Evolutionary conservation across 805 yeast genomes (phyloP).

Genomic region (Dipodascopsis tothii): DNA sequence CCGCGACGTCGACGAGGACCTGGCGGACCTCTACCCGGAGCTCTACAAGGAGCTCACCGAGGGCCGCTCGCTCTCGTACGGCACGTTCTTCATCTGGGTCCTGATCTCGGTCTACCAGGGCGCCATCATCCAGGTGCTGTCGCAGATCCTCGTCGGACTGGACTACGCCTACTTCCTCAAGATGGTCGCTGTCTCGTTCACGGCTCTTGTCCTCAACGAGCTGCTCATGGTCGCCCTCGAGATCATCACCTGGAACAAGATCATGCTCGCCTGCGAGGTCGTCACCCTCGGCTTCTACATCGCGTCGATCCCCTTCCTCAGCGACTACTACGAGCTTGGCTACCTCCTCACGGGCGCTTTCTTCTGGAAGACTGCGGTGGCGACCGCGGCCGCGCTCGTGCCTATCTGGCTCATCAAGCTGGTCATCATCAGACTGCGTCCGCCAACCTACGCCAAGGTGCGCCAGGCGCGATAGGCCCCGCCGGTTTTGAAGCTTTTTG

Average conservation of each 20-base stretch:
- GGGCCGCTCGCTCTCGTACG: slow-evolving; percentile 78
- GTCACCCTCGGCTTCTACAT: slow-evolving; percentile 61
- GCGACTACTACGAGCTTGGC: slow-evolving; percentile 69
- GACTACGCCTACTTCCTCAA: slow-evolving; percentile 45
- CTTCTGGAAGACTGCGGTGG: slow-evolving; percentile 60
- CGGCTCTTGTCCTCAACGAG: slow-evolving; percentile 76
- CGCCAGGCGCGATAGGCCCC: slow-evolving; percentile 53
- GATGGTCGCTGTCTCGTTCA: slow-evolving; percentile 82
- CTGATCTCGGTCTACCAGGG: slow-evolving; percentile 83
- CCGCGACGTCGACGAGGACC: slow-evolving; percentile 79
- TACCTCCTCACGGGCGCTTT: slow-evolving; percentile 54
- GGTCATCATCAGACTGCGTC: slow-evolving; percentile 66
- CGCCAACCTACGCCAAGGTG: slow-evolving; percentile 95
- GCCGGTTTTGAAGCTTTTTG: too few species aligned
- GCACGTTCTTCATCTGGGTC: slow-evolving; percentile 88
- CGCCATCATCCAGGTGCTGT: slow-evolving; percentile 67
- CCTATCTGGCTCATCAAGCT: slow-evolving; percentile 87
- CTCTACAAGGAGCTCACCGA: slow-evolving; percentile 83
- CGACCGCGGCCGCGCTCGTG: slow-evolving; percentile 60
- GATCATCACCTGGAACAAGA: slow-evolving; percentile 75
- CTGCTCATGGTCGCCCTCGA: slow-evolving; percentile 88
- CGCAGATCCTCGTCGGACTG: slow-evolving; percentile 70
- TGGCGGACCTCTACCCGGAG: slow-evolving; percentile 89
- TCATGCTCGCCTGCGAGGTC: slow-evolving; percentile 66
- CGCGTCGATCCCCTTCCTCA: slow-evolving; percentile 71